Base-by-base conservation (phyloP, 352 stramenopile species). In the Phytophthora uliginosa region DNA sequence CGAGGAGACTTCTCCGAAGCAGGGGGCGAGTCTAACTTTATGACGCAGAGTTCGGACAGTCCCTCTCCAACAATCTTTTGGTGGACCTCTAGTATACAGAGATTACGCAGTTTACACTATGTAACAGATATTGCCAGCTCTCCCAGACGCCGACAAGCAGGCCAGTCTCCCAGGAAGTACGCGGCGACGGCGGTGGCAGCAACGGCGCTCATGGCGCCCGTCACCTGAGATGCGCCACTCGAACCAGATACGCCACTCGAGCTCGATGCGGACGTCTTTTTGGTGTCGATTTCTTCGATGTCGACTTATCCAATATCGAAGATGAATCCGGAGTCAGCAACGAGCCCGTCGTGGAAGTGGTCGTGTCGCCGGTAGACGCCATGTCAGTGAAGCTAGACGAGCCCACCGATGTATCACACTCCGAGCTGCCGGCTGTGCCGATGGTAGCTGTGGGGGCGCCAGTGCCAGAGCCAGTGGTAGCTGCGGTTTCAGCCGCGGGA, bases 151-250 rank as follows among this genome's bases (percentile, higher is more conserved):
- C 15, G 38, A 10, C 7, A 45, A 10, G 15, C 38, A 36, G 8
- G 7, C 10, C 33, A 5, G 38, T 20, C 45, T 52, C 75, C 73
- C 61, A 78, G 12, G 61, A 78, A 78, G 53, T 70, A 78, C 4
- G 72, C n/a, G 4, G 54, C 52, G 24, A 73, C 18, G 5, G 63
- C 59, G 3, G 64, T 59, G 13, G 64, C 64, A 18, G 53, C 54
- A 28, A 38, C 45, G 0, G 47, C 53, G 12, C 70, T 59, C 53
- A 77, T 63, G 24, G 63, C 63, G 0, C 63, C 53, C 8, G 58
- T 69, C 53, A 77, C 33, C 59, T 69, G 70, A 62, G 64, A 51
- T 3, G 70, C 64, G 52, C 36, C 70, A 28, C 63, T 76, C 24
- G 69, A 76, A 4, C 63, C 63, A 2, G 69, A 76, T 4, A 58